Evolutionary conservation across 495 filamentous ascomycete genomes (phyloP), one percentile per base, ranked within the genome.

Genomic region (Penicillium daleae): DNA sequence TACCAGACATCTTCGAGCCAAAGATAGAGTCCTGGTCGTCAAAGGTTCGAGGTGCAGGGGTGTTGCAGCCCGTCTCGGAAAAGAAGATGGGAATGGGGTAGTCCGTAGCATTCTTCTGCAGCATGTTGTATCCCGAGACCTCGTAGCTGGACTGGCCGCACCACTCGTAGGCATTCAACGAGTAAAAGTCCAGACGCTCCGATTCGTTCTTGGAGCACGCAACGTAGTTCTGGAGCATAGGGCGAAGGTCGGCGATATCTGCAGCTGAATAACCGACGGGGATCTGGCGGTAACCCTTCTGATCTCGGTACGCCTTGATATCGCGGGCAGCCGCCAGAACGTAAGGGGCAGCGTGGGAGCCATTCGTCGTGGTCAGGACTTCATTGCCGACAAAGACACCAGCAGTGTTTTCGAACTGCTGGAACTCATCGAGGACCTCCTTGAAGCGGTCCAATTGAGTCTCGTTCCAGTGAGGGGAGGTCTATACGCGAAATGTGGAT

Each of bases 231-330:
- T 97, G 92, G 2, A 97, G 80, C 87, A 89, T 92, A 35, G 92
- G 92, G 21, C 92, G 87, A 44, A 95, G 85, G 46, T 85, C 80
- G 3, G 90, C 79, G 64, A 96, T 93, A 72, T 97, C 92, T 33
- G 92, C 91, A n/a, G 91, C 92, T 8, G 91, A 92, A 76, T 97
- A 97, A 44, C 92, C 92, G 55, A 97, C 79, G 7, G 92, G 92
- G 56, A 97, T 90, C 31, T 88, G 76, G 58, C 92, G 90, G 76
- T 95, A 93, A n/a, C 82, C 81, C 76, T 94, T 90, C 56, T 78
- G 74, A 67, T 92, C 82, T 51, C 91, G 84, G 75, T 96, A 91
- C 1, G 87, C 85, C 81, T 95, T 96, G 76, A 94, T 79, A 68
- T 97, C 92, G 42, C 89, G 84, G 19, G 87, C 83, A 21, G 91